Percentiles rank a stretch among this genome's conserved stretches.
Evolutionary conservation across 306 rosid genomes (phyloP).

Genomic region (Prinsepia uniflora): DNA sequence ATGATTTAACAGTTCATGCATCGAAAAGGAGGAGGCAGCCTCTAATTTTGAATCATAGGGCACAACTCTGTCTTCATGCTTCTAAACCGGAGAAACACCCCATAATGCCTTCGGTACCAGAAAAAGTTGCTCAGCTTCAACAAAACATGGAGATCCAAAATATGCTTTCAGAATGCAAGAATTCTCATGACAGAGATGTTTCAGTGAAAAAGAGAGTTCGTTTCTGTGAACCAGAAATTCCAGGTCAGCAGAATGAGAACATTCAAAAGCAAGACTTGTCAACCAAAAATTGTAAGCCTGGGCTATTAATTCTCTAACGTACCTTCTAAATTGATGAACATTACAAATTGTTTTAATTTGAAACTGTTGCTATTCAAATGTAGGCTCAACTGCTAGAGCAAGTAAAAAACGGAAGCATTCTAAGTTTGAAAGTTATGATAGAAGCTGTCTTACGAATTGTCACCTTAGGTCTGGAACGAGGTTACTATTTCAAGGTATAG

Average conservation of each 20-base stretch:
- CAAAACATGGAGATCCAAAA: constrained; percentile 26
- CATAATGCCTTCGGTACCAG: constrained; percentile 20
- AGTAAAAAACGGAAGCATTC: constrained; percentile 37
- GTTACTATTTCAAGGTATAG: constrained; percentile 60
- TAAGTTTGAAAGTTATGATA: constrained; percentile 22
- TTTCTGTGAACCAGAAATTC: constrained; percentile 53
- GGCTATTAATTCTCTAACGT: not conserved
- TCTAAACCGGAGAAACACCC: constrained; percentile 34
- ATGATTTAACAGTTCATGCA: constrained; percentile 25
- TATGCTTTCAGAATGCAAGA: constrained; percentile 27
- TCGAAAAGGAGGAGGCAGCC: constrained; percentile 33
- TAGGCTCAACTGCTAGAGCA: constrained; percentile 44
- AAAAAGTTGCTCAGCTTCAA: constrained; percentile 32
- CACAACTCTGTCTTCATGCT: constrained; percentile 30
- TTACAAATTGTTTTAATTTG: not conserved
- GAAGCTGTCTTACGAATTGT: constrained; percentile 32
- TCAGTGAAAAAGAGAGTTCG: constrained; percentile 50
- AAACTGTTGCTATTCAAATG: constrained; percentile 28
- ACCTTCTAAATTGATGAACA: not conserved
- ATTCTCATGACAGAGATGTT: constrained; percentile 30
- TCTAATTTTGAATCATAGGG: constrained; percentile 32
- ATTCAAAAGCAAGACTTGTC: constrained; percentile 38
- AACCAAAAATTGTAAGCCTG: constrained; percentile 31
- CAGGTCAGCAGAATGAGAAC: constrained; percentile 37
- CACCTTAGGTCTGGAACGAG: constrained; percentile 31